phyloP scores from a whole-genome alignment of 2,329 filamentous ascomycete species.

The Annulohypoxylon truncatum region DNA sequence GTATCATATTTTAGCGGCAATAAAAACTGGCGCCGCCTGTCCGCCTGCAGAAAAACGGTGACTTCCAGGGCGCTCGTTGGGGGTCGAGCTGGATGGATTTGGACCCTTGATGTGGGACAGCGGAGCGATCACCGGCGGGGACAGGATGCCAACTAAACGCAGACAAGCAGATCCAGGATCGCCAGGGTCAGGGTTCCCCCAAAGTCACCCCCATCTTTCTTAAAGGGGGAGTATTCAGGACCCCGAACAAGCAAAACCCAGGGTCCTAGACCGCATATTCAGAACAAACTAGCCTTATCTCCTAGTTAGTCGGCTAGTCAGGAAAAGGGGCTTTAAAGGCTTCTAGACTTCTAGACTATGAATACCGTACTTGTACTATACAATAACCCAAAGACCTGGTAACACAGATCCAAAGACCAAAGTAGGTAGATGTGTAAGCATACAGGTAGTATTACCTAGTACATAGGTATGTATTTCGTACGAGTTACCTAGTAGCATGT shows the following conservation, averaged over 20 bases:
- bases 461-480: not conserved
- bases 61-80: slow-evolving; percentile 29
- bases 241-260: slow-evolving; percentile 7
- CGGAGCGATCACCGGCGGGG: slow-evolving; percentile 37
- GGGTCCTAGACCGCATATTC: slow-evolving; percentile 26
- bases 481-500: not conserved
- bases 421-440: not conserved
- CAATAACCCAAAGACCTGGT: slow-evolving; percentile 20
- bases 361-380: slow-evolving; percentile 4
- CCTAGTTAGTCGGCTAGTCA: slow-evolving; percentile 3
- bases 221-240: slow-evolving; percentile 11
- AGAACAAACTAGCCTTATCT: slow-evolving; percentile 9
- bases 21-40: not conserved
- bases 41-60: slow-evolving; percentile 31
- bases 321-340: not conserved
- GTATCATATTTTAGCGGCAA: slow-evolving; percentile 30
- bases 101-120: slow-evolving; percentile 22
- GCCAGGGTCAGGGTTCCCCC: slow-evolving; percentile 27
- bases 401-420: slow-evolving; percentile 29
- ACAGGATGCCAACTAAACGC: slow-evolving; percentile 21
- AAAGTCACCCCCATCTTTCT: slow-evolving; percentile 10
- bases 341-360: slow-evolving; percentile 13
- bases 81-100: slow-evolving; percentile 3
- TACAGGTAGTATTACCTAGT: not conserved
- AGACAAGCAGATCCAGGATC: slow-evolving; percentile 39